Evolutionary conservation across 345 rosid species (phyloP).

Genomic region (Heritiera littoralis): DNA sequence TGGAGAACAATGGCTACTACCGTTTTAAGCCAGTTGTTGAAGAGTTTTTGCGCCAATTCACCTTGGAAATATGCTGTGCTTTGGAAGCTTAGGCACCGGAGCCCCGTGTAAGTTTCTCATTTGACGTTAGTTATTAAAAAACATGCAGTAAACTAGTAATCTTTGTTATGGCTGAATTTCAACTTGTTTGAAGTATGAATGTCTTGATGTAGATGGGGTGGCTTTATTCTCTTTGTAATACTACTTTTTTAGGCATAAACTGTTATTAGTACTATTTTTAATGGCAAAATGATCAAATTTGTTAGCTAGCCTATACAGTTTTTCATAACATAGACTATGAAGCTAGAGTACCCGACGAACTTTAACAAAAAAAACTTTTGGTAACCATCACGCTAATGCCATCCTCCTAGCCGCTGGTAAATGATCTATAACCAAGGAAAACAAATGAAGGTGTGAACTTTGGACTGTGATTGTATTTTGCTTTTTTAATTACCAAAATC

Average conservation of each 20-base stretch:
- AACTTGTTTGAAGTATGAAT: not conserved
- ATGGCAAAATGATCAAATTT: not conserved
- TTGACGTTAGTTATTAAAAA: not conserved
- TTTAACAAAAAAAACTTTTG: not conserved
- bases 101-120: constrained; percentile 46
- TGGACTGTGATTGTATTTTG: not conserved
- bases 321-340: not conserved
- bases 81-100: constrained; percentile 53
- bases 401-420: not conserved
- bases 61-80: constrained; percentile 61
- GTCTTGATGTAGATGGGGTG: not conserved
- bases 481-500: not conserved
- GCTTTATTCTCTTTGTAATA: not conserved
- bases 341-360: not conserved
- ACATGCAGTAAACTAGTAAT: constrained; percentile 13
- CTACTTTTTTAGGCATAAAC: constrained; percentile 4
- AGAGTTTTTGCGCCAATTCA: constrained; percentile 45
- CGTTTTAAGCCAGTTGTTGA: constrained; percentile 49
- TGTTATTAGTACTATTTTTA: not conserved
- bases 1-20: constrained; percentile 43
- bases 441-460: not conserved
- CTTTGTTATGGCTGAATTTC: constrained; percentile 5
- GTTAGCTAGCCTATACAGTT: not conserved
- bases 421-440: not conserved
- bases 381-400: not conserved